Conservation (phyloP, 495 filamentous ascomycete genomes). For the Lentithecium fluviatile region DNA sequence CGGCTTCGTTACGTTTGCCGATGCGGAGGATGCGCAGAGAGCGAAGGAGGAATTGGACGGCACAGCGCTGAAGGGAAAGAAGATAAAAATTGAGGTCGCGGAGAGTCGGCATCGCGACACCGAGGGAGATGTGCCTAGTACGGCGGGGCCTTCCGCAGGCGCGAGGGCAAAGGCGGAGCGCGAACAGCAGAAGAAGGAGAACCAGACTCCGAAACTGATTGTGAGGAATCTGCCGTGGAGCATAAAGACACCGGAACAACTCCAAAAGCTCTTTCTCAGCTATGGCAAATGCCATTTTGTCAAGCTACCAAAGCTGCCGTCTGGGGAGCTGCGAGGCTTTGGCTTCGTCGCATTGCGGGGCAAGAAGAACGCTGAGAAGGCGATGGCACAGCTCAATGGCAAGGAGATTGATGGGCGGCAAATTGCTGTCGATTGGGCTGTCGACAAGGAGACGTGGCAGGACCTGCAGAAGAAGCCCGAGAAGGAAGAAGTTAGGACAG, state of each 20-base stretch:
- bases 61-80: slow-evolving; percentile 69
- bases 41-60: slow-evolving; percentile 78
- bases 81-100: slow-evolving; percentile 82
- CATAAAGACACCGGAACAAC: slow-evolving; percentile 78
- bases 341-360: slow-evolving; percentile 89
- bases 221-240: slow-evolving; percentile 96
- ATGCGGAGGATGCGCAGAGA: slow-evolving; percentile 80
- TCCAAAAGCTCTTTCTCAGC: slow-evolving; percentile 72
- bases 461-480: slow-evolving; percentile 50
- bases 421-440: slow-evolving; percentile 93
- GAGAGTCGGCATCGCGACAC: slow-evolving; percentile 75
- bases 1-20: slow-evolving; percentile 95
- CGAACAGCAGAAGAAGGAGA: slow-evolving; percentile 55
- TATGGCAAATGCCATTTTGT: slow-evolving; percentile 87
- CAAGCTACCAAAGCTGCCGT: slow-evolving; percentile 72
- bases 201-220: slow-evolving; percentile 78
- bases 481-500: slow-evolving; percentile 38
- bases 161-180: slow-evolving; percentile 56
- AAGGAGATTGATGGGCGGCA: slow-evolving; percentile 83
- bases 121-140: slow-evolving; percentile 44
- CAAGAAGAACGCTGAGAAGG: slow-evolving; percentile 87
- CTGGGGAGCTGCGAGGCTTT: slow-evolving; percentile 73
- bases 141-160: slow-evolving; percentile 25
- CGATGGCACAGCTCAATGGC: slow-evolving; percentile 79
- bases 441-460: slow-evolving; percentile 86